phyloP scores from a whole-genome alignment of 2,329 filamentous ascomycete genomes.

The Ceratocystiopsis sp. region DNA sequence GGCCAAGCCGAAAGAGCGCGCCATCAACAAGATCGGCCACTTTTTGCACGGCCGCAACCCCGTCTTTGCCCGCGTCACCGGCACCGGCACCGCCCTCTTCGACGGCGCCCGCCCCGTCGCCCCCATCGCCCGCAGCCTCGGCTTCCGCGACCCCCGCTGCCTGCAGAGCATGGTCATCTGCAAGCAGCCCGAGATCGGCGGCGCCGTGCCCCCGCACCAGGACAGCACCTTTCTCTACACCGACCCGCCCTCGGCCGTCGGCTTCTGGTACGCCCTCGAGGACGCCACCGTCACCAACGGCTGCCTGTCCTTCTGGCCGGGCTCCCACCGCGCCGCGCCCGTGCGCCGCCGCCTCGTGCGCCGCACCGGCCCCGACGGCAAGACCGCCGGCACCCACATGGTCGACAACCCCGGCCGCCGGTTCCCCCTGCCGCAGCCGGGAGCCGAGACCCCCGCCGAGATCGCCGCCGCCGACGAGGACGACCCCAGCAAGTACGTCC shows the following conservation, averaged over 20 bases:
- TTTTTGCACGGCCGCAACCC: constrained; percentile 52
- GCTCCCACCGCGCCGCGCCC: constrained; percentile 56
- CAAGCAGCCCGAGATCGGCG: constrained; percentile 94
- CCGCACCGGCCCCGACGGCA: constrained; percentile 20
- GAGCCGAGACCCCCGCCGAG: constrained; percentile 16
- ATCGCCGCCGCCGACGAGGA: constrained; percentile 14
- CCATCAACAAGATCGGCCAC: constrained; percentile 84
- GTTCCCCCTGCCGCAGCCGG: constrained; percentile 37
- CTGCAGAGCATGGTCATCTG: constrained; percentile 97
- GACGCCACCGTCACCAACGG: constrained; percentile 78
- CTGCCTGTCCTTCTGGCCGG: constrained; percentile 71
- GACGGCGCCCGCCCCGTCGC: constrained; percentile 25
- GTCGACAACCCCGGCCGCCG: constrained; percentile 45
- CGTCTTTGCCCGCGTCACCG: constrained; percentile 43
- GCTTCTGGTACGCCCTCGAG: constrained; percentile 95
- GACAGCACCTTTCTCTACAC: constrained; percentile 90
- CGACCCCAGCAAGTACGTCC: constrained; percentile 45
- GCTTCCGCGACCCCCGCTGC: constrained; percentile 57
- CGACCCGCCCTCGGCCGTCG: constrained; percentile 70
- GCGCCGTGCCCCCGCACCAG: constrained; percentile 78
- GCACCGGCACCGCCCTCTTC: constrained; percentile 20
- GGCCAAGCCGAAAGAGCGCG: constrained; percentile 59
- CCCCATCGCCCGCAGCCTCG: constrained; percentile 51
- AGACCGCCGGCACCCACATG: constrained; percentile 43
- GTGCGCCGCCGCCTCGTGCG: constrained; percentile 63